Conservation (phyloP, 441 rosid genomes). For the Aleurites moluccanus region DNA sequence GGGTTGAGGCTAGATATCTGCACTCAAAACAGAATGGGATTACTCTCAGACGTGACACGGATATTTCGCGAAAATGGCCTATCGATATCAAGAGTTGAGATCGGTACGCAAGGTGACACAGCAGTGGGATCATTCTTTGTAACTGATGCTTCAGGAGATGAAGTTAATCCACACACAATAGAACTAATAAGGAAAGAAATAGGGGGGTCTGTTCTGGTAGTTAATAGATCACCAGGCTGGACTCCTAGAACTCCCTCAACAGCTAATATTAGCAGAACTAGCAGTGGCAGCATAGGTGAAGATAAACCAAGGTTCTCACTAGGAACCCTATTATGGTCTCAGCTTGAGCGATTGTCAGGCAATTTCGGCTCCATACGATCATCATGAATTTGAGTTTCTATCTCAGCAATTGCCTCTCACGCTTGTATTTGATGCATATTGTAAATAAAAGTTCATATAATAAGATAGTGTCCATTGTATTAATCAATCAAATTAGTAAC, state of each 20-base stretch:
- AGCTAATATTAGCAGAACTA: constrained; percentile 26
- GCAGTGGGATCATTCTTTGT: constrained; percentile 71
- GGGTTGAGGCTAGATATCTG: constrained; percentile 63
- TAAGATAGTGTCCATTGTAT: background rate
- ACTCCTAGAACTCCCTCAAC: constrained; percentile 34
- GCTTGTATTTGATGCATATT: constrained; percentile 1
- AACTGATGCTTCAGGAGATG: constrained; percentile 56
- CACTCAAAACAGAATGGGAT: constrained; percentile 52
- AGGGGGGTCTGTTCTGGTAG: constrained; percentile 48
- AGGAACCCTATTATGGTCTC: constrained; percentile 75
- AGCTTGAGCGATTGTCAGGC: constrained; percentile 58
- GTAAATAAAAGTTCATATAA: constrained; percentile 15
- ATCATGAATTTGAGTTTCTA: constrained; percentile 24
- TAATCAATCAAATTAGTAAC: constrained; percentile 1
- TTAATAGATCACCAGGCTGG: constrained; percentile 41
- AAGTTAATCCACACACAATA: constrained; percentile 38
- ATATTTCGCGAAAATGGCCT: constrained; percentile 73
- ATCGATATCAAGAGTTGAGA: constrained; percentile 62
- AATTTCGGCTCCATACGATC: constrained; percentile 51
- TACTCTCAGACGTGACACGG: constrained; percentile 67
- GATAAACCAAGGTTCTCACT: constrained; percentile 52
- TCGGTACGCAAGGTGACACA: constrained; percentile 46
- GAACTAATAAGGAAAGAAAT: constrained; percentile 56
- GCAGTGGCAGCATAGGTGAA: constrained; percentile 30
- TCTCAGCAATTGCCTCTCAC: constrained; percentile 12